Evolutionary conservation across 306 rosid species (phyloP), one percentile per base, ranked within the genome.

Genomic region (Ormosia emarginata): DNA sequence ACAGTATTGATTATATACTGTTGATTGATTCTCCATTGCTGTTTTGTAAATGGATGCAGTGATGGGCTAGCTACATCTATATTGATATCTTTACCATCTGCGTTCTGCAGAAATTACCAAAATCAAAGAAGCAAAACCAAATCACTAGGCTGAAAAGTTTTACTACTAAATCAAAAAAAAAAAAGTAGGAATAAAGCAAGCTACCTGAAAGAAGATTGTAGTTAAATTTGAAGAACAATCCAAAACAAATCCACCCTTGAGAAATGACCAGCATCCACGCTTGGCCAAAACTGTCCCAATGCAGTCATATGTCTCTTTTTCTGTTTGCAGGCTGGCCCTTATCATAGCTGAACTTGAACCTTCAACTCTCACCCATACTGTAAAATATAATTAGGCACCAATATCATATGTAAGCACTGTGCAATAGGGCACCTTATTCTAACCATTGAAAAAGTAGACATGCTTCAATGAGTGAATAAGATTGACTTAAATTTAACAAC

Each of bases 231-330:
- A 89, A 14, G 88, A 77, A 0, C 75, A 83, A 17, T 71, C 30
- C 0, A 89, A 79, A 63, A 90, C 79, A 86, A 93, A 95, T n/a
- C 99, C 99, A 50, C 99, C 99, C 82, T 95, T 95, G 30, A 95
- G 97, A 72, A 95, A 93, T 46, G 99, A 95, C 98, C 99, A 95
- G 79, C 98, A 95, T 65, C 93, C 93, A 63, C 8, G n/a, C 82
- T 82, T 93, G 29, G 98, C 95, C 17, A 86, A 83, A 74, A 90
- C 95, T 15, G 94, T 89, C 6, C 96, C 99, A 30, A 95, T 87
- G 75, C 98, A 93, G 14, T 68, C 30, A 63, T 80, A 67, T 7
- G 81, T 77, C 3, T 86, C 85, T 8, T 79, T 69, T 63, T 87
- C 92, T 6, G 90, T 80, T 77, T 80, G 74, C 0, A 95, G 83